phyloP scores from a whole-genome alignment of 352 stramenopile species.

The Aphanomyces invadans region DNA sequence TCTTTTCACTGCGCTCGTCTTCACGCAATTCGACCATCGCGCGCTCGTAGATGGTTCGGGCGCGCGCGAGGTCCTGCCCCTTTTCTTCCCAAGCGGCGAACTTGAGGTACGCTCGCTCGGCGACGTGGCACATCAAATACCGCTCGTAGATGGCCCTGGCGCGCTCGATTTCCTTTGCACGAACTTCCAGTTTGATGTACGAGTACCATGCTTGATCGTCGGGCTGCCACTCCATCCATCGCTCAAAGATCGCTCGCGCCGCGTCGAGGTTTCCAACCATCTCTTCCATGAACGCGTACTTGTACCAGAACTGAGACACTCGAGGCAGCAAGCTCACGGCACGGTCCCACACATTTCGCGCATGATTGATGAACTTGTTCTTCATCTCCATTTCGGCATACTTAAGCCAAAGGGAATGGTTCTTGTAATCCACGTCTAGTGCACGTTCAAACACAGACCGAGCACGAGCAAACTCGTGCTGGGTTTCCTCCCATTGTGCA shows the following conservation, averaged over 20 bases:
- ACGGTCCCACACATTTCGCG: slow-evolving; percentile 93
- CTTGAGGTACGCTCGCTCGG: slow-evolving; percentile 93
- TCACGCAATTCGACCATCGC: slow-evolving; percentile 86
- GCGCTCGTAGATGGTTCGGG: slow-evolving; percentile 92
- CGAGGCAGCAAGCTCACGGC: slow-evolving; percentile 93
- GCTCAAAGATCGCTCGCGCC: slow-evolving; percentile 94
- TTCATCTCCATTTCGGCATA: slow-evolving; percentile 99
- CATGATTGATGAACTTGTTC: slow-evolving; percentile 99
- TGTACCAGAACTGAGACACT: slow-evolving; percentile 99
- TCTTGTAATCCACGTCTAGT: slow-evolving; percentile 96
- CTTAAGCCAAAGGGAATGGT: slow-evolving; percentile 93
- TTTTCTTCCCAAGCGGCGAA: slow-evolving; percentile 98
- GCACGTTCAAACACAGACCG: slow-evolving; percentile 96
- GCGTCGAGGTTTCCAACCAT: slow-evolving; percentile 94
- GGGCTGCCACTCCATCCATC: slow-evolving; percentile 96
- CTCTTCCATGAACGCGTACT: slow-evolving; percentile 99
- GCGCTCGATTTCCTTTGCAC: slow-evolving; percentile 75
- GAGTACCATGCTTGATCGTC: slow-evolving; percentile 97
- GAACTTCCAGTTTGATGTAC: slow-evolving; percentile 98
- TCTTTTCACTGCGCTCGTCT: slow-evolving; percentile 70
- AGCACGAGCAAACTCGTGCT: slow-evolving; percentile 96
- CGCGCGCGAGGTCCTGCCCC: slow-evolving; percentile 89
- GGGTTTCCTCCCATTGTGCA: slow-evolving; percentile 96
- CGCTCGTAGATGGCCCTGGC: slow-evolving; percentile 90
- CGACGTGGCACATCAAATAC: slow-evolving; percentile 89